phyloP scores from a whole-genome alignment of 495 filamentous ascomycete genomes.

The Tuber aestivum region DNA sequence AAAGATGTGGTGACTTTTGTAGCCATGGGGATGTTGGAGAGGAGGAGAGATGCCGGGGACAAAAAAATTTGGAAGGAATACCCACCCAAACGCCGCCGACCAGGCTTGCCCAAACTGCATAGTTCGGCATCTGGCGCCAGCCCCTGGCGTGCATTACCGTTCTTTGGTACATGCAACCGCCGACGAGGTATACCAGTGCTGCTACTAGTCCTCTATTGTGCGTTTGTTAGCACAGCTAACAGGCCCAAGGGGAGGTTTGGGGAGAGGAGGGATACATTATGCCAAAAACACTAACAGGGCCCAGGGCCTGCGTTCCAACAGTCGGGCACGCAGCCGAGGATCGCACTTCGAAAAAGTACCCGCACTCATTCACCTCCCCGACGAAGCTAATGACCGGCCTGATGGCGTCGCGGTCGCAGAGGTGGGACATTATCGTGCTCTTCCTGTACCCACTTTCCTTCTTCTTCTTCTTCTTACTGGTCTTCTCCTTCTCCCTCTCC shows the following conservation, averaged over 20 bases:
- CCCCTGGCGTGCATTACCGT: slow-evolving; percentile 91
- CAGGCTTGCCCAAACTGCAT: slow-evolving; percentile 84
- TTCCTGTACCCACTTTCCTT: slow-evolving; percentile 49
- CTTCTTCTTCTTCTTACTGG: neutral
- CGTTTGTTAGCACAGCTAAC: slow-evolving; percentile 12
- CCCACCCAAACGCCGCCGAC: slow-evolving; percentile 76
- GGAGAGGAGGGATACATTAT: slow-evolving; percentile 59
- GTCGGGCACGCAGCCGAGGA: slow-evolving; percentile 77
- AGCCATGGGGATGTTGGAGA: neutral
- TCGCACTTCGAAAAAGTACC: slow-evolving; percentile 96
- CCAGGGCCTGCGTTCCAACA: slow-evolving; percentile 59
- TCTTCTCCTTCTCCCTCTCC: slow-evolving; percentile 42
- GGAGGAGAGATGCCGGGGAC: slow-evolving; percentile 11
- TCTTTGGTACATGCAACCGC: slow-evolving; percentile 90
- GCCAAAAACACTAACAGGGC: slow-evolving; percentile 83
- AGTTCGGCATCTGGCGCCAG: slow-evolving; percentile 94
- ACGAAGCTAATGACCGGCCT: slow-evolving; percentile 66
- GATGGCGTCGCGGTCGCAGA: slow-evolving; percentile 73
- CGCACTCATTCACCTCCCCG: slow-evolving; percentile 75
- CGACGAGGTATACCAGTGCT: slow-evolving; percentile 78
- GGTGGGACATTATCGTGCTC: slow-evolving; percentile 83
- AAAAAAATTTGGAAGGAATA: slow-evolving; percentile 25
- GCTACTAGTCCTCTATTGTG: slow-evolving; percentile 45
- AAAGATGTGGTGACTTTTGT: neutral
- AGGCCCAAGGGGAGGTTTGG: neutral